Evolutionary conservation across 257 asterid species (phyloP).

Genomic region (Capsicum rhomboideum): DNA sequence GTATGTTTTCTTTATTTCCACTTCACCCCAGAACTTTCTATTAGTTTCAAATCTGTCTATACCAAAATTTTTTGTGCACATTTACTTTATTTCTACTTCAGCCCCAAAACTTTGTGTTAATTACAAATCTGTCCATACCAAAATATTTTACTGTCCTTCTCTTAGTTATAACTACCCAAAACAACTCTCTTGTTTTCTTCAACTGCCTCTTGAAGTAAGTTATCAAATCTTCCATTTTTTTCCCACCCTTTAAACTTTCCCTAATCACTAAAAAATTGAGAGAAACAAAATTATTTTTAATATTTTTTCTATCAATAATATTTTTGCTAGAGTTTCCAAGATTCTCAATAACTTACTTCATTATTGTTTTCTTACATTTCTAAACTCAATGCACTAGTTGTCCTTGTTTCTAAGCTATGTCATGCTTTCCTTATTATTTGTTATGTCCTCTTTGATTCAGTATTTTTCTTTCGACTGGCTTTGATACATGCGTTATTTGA

Average conservation of each 20-base stretch:
- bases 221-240: background rate
- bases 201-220: constrained; percentile 5
- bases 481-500: background rate
- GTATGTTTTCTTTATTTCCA: background rate
- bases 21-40: background rate
- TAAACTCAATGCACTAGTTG: background rate
- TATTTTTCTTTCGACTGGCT: no score
- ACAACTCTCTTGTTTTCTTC: constrained; percentile 25
- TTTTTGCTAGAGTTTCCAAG: background rate
- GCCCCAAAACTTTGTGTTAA: background rate
- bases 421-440: no score
- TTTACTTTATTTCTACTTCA: background rate
- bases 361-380: background rate
- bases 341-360: background rate
- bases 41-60: background rate
- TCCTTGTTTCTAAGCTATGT: no score
- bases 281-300: background rate
- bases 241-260: background rate
- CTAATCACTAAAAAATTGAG: background rate
- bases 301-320: background rate
- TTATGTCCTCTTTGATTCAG: no score
- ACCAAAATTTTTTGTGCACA: background rate
- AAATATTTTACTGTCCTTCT: background rate
- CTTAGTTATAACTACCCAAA: constrained; percentile 41
- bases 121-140: background rate